Percentiles rank a stretch among this genome's conserved stretches.
Evolutionary conservation across 2,329 filamentous ascomycete species (phyloP).

Genomic region (Pestalotiopsis sp.): DNA sequence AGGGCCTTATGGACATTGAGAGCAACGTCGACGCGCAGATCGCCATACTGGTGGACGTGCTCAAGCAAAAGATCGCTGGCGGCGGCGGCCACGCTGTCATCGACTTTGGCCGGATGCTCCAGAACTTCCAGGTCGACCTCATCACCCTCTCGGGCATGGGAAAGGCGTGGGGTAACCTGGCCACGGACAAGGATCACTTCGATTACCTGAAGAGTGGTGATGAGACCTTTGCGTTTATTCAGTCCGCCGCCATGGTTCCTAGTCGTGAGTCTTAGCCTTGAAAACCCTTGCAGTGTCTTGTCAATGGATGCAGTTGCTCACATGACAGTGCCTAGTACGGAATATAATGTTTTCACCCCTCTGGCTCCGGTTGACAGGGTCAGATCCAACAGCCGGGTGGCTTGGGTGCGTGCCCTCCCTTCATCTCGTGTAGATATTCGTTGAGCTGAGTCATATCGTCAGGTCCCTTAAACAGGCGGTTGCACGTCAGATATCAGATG

Average conservation of each 20-base stretch:
- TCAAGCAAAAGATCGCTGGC: conserved; percentile 17
- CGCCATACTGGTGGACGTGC: conserved; percentile 22
- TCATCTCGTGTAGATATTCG: neutral
- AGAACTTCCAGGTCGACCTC: conserved; percentile 30
- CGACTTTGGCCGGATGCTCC: conserved; percentile 26
- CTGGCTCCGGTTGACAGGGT: neutral
- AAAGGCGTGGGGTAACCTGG: conserved; percentile 28
- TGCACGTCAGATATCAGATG: neutral
- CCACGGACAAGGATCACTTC: conserved; percentile 26
- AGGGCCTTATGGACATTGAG: conserved; percentile 13
- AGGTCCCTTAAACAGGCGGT: neutral
- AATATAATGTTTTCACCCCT: neutral
- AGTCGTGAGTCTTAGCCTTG: conserved; percentile 22
- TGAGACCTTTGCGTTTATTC: conserved; percentile 23
- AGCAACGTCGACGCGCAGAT: conserved; percentile 26
- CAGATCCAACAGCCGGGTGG: neutral
- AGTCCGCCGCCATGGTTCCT: conserved; percentile 27
- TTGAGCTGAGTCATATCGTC: neutral
- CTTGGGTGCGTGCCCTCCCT: neutral
- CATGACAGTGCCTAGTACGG: conserved; percentile 26
- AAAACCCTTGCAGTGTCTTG: conserved; percentile 24
- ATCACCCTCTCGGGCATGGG: conserved; percentile 26
- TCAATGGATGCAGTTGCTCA: conserved; percentile 23
- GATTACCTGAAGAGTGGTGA: conserved; percentile 26
- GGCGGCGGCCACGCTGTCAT: conserved; percentile 15